These are phyloP conservation scores for Zelopaecilomyces penicillatus DNA, from an alignment of 2,329 filamentous ascomycete genomes.

Conservation along the genomic window DNA sequence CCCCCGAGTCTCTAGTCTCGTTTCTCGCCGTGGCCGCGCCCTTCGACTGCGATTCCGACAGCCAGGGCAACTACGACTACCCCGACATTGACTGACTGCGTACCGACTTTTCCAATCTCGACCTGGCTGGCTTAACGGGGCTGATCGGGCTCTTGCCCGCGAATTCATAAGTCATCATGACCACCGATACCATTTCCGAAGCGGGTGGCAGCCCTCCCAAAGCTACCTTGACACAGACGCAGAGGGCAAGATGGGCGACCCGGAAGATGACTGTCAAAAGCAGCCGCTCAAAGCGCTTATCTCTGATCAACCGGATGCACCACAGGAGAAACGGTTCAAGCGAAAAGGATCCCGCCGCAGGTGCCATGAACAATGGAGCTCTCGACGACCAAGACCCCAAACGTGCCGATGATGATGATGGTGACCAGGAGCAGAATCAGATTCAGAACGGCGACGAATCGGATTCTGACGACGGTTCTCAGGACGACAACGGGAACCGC, in stretches of 20 bases:
- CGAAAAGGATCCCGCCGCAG: conserved; percentile 56
- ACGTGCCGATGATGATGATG: conserved; percentile 14
- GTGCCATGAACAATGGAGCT: conserved; percentile 24
- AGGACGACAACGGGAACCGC: conserved; percentile 38
- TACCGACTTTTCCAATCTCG: conserved; percentile 1
- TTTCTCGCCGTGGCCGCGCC: too few species aligned
- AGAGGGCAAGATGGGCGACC: conserved; percentile 93
- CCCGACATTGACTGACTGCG: neutral
- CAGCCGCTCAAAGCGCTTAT: conserved; percentile 70
- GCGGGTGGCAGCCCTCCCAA: conserved; percentile 12
- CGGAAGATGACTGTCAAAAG: conserved; percentile 71
- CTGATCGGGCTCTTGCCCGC: conserved; percentile 32
- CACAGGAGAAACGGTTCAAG: conserved; percentile 50
- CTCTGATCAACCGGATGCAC: conserved; percentile 69
- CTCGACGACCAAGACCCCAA: conserved; percentile 21
- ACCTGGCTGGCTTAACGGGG: conserved; percentile 29
- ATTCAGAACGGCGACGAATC: conserved; percentile 19
- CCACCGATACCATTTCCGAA: conserved; percentile 12
- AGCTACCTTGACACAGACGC: conserved; percentile 36
- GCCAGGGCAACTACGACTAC: neutral
- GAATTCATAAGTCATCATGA: conserved; percentile 25
- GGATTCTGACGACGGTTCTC: conserved; percentile 27
- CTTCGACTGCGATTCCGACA: neutral
- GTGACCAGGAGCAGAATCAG: conserved; percentile 14
- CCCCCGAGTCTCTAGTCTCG: too few species aligned